phyloP scores from a whole-genome alignment of 192 early-diverging fungal species.

The Umbelopsis isabellina region DNA sequence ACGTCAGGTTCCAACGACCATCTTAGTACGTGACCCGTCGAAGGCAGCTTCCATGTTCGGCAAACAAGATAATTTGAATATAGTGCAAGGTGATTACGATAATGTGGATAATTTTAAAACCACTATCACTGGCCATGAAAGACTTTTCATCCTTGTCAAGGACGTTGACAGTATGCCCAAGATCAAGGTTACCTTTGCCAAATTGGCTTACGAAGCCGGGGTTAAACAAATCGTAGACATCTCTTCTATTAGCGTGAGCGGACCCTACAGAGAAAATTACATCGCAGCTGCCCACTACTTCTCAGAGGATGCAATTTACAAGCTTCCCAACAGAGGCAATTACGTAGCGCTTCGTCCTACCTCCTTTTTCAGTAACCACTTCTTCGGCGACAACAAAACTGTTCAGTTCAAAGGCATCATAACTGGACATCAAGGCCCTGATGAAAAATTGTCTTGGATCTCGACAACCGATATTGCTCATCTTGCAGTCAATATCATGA shows the following conservation, averaged over 20 bases:
- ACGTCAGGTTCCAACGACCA: neutral
- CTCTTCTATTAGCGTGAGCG: neutral
- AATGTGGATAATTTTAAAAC: neutral
- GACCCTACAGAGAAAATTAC: neutral
- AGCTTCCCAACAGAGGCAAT: neutral
- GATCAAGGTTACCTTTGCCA: neutral
- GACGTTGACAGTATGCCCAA: neutral
- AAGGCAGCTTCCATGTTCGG: neutral
- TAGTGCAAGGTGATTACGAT: slow-evolving; percentile 1
- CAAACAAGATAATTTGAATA: neutral
- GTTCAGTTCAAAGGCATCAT: neutral
- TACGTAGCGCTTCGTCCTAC: neutral
- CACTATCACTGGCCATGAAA: slow-evolving; percentile 9
- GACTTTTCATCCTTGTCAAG: slow-evolving; percentile 15
- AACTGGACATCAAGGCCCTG: neutral
- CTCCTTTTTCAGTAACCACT: neutral
- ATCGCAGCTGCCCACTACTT: neutral
- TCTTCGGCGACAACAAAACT: slow-evolving; percentile 3
- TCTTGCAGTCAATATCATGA: neutral
- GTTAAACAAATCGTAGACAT: slow-evolving; percentile 1
- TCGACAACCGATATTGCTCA: slow-evolving; percentile 3
- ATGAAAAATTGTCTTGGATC: neutral
- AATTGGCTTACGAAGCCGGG: neutral
- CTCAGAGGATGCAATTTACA: neutral
- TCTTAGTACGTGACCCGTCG: neutral